Evolutionary conservation across 352 stramenopile genomes (phyloP), one percentile per base, ranked within the genome.

Genomic region (Phytopythium delawarense): DNA sequence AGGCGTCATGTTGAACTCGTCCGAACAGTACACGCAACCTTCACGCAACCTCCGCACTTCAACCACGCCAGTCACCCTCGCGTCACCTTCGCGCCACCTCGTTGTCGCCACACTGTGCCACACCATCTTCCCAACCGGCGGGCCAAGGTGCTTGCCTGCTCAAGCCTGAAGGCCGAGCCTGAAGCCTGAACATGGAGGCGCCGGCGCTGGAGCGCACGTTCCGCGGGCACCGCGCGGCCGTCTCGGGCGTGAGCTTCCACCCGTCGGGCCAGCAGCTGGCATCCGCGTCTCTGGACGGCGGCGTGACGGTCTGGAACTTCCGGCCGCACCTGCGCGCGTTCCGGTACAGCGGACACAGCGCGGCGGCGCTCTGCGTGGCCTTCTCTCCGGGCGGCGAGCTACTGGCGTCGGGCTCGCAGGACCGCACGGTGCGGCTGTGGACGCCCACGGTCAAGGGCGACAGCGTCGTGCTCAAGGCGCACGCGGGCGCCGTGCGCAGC

Each of bases 271-370:
- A 93, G 65, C 89, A 98, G 69, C 80, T 97, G 50, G 88, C 84
- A 30, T 97, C 88, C 4, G 74, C 71, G 4, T 86, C 81, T 23
- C 59, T 81, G 35, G 91, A 97, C 58, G 78, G 84, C 44, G 72
- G 69, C 30, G 84, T 98, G 37, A 97, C 98, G 84, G 54, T 98
- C 30, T 98, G 92, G 92, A 96, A 96, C 72, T 97, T 97, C 69
- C 77, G 78, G 23, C 85, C 83, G 46, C 79, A 96, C 63, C 51
- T 89, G 51, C 80, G 84, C 32, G 84, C 89, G 52, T 97, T 91
- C 70, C 79, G 83, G 39, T 96, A 87, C 59, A 66, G 79, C 32
- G 89, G 87, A 0, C 91, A 96, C 64, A 78, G 80, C n/a, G 81
- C 84, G 2, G 72, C 88, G 1, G 91, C 98, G n/a, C 78, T 86